Conservation (phyloP, 805 yeast species). For the Monosporozyma unispora region DNA sequence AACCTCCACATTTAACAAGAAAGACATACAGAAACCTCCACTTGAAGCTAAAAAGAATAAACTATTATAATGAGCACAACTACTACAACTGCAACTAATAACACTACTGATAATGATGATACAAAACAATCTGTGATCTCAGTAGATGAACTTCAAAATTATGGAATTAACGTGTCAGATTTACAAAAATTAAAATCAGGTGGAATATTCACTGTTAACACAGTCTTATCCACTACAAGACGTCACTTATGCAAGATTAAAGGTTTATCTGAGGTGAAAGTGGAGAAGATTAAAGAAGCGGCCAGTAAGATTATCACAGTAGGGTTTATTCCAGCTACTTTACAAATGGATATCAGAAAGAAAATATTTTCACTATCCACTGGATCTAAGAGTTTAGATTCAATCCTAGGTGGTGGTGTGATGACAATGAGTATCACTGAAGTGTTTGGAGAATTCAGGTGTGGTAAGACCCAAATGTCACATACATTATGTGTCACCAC, state of each 20-base stretch:
- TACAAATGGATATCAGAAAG: conserved; percentile 55
- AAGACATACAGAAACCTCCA: neutral
- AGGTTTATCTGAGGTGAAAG: conserved; percentile 69
- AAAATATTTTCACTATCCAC: conserved; percentile 60
- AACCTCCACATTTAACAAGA: too few relatives aligned
- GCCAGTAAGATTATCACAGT: conserved; percentile 55
- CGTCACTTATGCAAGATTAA: conserved; percentile 55
- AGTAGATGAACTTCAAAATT: conserved; percentile 48
- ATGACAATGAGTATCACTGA: conserved; percentile 73
- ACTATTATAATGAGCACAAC: too few relatives aligned
- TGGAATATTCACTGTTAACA: conserved; percentile 58
- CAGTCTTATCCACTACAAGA: conserved; percentile 52
- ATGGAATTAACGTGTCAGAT: conserved; percentile 67
- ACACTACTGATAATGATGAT: conserved; percentile 15
- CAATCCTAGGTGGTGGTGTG: conserved; percentile 64
- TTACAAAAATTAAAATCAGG: conserved; percentile 56
- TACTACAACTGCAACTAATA: conserved; percentile 9
- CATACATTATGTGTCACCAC: conserved; percentile 73
- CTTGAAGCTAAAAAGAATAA: too few relatives aligned
- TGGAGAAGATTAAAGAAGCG: conserved; percentile 66
- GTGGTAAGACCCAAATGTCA: conserved; percentile 76
- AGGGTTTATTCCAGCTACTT: conserved; percentile 68
- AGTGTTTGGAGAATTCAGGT: conserved; percentile 72
- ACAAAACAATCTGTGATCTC: conserved; percentile 24
- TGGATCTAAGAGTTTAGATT: conserved; percentile 62